Base-by-base conservation (phyloP, 2,329 filamentous ascomycete species). In the Dothiorella sarmentorum region DNA sequence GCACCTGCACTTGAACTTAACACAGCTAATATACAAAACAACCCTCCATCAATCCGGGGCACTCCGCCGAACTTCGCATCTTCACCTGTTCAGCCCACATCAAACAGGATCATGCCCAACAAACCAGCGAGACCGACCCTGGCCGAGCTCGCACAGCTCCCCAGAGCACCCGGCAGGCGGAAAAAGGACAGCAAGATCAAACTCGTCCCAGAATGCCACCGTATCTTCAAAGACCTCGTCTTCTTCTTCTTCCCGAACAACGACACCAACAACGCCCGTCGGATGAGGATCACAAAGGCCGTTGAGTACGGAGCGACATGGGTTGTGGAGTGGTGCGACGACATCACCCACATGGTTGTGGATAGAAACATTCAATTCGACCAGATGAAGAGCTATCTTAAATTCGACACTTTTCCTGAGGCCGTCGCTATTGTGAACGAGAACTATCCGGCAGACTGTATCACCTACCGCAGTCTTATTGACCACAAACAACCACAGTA, bases 221-320 rank as follows among this genome's bases (percentile, higher is more conserved):
- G 73, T 37, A 55, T 75, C 18, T 62, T 76, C 31, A 67, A 66
- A 18, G 55, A 35, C 37, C 29, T 58, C 27, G 59, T 61, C 11
- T 61, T 61, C 29, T 61, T 52, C 31, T 96, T 94, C 69, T 84
- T 96, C 5, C 93, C 91, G 0, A 89, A 94, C 63, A 84, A 91
- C 63, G 87, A 93, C 62, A 81, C 88, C 45, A 83, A 86, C 29
- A 81, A 82, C 10, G 78, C 82, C 7, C 83, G 92, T 37, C 83
- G 83, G 57, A 73, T 86, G 60, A 85, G 89, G 3, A 96, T 97
- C 55, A 81, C 81, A 27, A 91, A 87, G 69, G 86, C 55, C 0
- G 11, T 58, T 53, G 85, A 91, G 66, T 86, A 86, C 69, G 93
- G 93, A 42, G 93, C 88, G 1, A 75, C 70, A 1, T 94, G 91